Evolutionary conservation across 2,329 filamentous ascomycete species (phyloP).

Genomic region (Aureobasidium namibiae): DNA sequence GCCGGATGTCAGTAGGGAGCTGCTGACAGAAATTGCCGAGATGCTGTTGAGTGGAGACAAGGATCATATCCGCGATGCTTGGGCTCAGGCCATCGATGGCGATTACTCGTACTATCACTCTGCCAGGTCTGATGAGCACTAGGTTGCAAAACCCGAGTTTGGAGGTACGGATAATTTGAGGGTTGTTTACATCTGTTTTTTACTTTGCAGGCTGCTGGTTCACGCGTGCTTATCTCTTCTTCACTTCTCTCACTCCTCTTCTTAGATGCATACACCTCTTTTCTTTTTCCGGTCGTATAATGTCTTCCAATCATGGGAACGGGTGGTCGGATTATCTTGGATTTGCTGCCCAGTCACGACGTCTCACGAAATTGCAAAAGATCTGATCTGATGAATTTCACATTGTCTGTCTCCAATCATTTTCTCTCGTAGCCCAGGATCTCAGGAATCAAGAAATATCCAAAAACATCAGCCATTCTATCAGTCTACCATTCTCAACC

Average conservation of each 20-base stretch:
- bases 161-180: not conserved
- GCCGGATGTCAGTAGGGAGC: conserved; percentile 8
- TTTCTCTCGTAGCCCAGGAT: too few relatives aligned
- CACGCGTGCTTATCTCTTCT: not conserved
- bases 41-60: conserved; percentile 13
- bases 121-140: conserved; percentile 10
- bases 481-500: too few relatives aligned
- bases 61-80: conserved; percentile 12
- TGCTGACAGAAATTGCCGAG: conserved; percentile 12
- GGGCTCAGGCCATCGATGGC: conserved; percentile 11
- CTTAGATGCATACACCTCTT: not conserved
- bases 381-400: not conserved
- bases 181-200: not conserved
- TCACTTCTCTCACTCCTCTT: not conserved
- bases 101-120: conserved; percentile 13
- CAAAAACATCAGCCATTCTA: too few relatives aligned
- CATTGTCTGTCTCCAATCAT: too few relatives aligned
- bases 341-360: not conserved
- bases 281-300: not conserved
- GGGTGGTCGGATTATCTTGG: not conserved
- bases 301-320: not conserved
- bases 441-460: too few relatives aligned
- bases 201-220: conserved; percentile 10
- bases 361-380: not conserved
- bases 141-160: not conserved